Percentiles rank a stretch among this genome's conserved stretches.
Evolutionary conservation across 495 filamentous ascomycete species (phyloP).

Genomic region (Umbilicaria muhlenbergii): DNA sequence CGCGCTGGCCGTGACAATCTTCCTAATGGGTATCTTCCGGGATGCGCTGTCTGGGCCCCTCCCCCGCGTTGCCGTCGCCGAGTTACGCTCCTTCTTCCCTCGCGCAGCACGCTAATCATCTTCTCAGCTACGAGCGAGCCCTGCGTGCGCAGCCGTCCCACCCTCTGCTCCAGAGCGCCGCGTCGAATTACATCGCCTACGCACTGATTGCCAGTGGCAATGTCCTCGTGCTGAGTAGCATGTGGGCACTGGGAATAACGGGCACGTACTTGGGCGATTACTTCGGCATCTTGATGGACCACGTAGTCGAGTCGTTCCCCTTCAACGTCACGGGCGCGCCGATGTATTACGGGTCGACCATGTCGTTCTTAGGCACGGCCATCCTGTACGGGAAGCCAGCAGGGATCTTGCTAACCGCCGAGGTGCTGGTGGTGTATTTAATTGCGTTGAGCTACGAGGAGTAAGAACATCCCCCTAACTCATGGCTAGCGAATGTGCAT

Average conservation of each 20-base stretch:
- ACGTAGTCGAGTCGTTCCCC: conserved; percentile 81
- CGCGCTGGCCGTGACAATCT: conserved; percentile 73
- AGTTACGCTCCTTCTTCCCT: not conserved
- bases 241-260: conserved; percentile 87
- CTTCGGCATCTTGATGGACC: conserved; percentile 95
- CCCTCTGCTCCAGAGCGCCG: conserved; percentile 37
- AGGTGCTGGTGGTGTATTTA: conserved; percentile 66
- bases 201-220: conserved; percentile 61
- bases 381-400: conserved; percentile 80
- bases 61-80: conserved; percentile 12
- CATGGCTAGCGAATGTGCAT: not conserved
- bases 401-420: conserved; percentile 56
- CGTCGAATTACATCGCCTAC: conserved; percentile 43
- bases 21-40: conserved; percentile 76
- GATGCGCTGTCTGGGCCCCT: conserved; percentile 46
- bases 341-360: conserved; percentile 91
- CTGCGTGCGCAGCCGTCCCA: conserved; percentile 64
- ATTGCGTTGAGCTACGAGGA: conserved; percentile 84
- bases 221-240: conserved; percentile 69
- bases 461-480: conserved; percentile 26
- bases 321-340: conserved; percentile 87
- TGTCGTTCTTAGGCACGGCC: conserved; percentile 86
- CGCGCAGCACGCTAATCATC: conserved; percentile 16
- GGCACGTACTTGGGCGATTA: conserved; percentile 97
- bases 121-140: conserved; percentile 46